Evolutionary conservation across 345 rosid species (phyloP), one percentile per base, ranked within the genome.

Genomic region (Eutrema heterophyllum): DNA sequence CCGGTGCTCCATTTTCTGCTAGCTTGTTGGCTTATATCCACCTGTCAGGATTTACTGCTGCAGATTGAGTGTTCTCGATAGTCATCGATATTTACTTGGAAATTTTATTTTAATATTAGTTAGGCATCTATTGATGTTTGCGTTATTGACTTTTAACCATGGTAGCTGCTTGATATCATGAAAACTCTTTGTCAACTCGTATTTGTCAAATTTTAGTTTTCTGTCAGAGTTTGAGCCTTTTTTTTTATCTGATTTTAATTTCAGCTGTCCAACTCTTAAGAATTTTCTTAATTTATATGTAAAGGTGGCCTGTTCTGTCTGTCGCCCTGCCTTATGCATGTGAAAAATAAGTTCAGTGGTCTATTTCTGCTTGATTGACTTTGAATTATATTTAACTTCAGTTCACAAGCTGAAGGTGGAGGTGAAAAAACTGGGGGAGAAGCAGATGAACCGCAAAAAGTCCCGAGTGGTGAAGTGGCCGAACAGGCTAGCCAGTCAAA

Each of bases 321-420:
- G 35, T 48, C 2, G 0, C 57, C 26, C 55, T 70, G 64, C 60
- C 35, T 56, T 36, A 49, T 55, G 15, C 67, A 16, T 76, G 53
- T 62, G 71, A 70, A 12, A 54, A 55, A 46, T 76, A 16, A 38
- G n/a, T 63, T 62, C 11, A 45, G 10, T 30, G 36, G 45, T 74
- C 59, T 64, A 49, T 48, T 63, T 70, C 16, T 24, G 15, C 50
- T 9, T 41, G 14, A 12, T 73, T 70, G 72, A 51, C 41, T 0
- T 29, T 79, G 54, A 27, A n/a, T 54, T 62, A 36, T 67, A 24
- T 77, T 65, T 57, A 36, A 72, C 67, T 68, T 69, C 80, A 95
- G 99, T 74, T 79, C 88, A 44, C 71, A 85, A 81, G 79, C 84
- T 72, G 93, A 87, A 72, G 86, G 73, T 76, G 88, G 73, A 66